Base-by-base conservation (phyloP, 768 basidiomycete genomes). In the Hydnomerulius pinastri region DNA sequence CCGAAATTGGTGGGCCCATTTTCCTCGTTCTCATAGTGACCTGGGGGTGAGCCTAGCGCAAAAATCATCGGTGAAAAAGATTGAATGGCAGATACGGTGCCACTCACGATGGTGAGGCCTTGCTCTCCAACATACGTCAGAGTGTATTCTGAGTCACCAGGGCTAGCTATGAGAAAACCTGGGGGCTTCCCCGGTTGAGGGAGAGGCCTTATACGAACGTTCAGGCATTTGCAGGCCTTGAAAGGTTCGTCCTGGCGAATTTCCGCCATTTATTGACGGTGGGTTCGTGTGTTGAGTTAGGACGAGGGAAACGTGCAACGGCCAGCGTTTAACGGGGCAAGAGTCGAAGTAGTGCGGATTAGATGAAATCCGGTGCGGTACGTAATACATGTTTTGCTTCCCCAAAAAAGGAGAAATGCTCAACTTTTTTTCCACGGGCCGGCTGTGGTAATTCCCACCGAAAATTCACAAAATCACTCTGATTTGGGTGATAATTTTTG, bases 221-320 rank as follows among this genome's bases (percentile, higher is more conserved):
- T 90, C 51, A 90, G 79, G 59, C 88, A 90, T 63, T 71, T 77
- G 67, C 88, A 90, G 47, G 87, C 75, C 69, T 77, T 81, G 29
- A 54, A 54, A 41, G 51, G 51, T 20, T 17, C 32, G 50, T 57
- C 55, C 20, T 53, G 50, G 53, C 46, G 51, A 40, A 50, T 35
- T 28, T 64, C 52, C 55, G 57, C 51, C 68, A 70, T 70, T n/a
- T 45, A 17, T 30, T 4, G 48, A 48, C 48, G 51, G 38, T 39
- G 38, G 54, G 4, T 1, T 52, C 20, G 50, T 20, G 23, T 29
- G 32, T 59, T 50, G 55, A 57, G 57, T 55, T 29, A 55, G 57
- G 41, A 50, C 42, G 55, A 55, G 57, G 52, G 46, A 46, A 58
- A 45, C 52, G 28, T 43, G 52, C 44, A 53, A 33, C 40, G 35